Evolutionary conservation across 768 basidiomycete species (phyloP).

Genomic region (Macrolepiota albuminosa): DNA sequence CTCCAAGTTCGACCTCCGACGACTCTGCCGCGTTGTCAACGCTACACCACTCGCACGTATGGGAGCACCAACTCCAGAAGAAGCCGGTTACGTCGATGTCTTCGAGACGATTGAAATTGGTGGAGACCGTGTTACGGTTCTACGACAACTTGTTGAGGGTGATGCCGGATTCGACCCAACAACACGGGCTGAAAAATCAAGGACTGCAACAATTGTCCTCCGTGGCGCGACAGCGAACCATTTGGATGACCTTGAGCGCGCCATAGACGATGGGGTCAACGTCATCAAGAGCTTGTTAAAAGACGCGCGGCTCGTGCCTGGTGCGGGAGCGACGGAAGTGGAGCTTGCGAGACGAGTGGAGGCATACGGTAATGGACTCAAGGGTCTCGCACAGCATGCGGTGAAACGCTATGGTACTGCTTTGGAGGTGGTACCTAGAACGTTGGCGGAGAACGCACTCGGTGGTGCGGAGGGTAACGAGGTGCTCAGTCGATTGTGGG

Average conservation of each 20-base stretch:
- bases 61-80: slow-evolving; percentile 94
- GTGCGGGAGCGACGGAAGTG: slow-evolving; percentile 91
- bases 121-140: slow-evolving; percentile 95
- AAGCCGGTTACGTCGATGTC: slow-evolving; percentile 89
- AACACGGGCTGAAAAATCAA: slow-evolving; percentile 60
- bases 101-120: slow-evolving; percentile 96
- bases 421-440: not conserved
- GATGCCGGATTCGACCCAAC: slow-evolving; percentile 59
- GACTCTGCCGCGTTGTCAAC: slow-evolving; percentile 91
- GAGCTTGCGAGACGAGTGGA: slow-evolving; percentile 87
- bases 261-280: slow-evolving; percentile 85
- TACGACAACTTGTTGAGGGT: slow-evolving; percentile 72
- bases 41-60: slow-evolving; percentile 95
- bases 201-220: slow-evolving; percentile 93
- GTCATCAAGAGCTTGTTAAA: slow-evolving; percentile 51
- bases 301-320: slow-evolving; percentile 86
- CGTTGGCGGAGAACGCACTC: not conserved
- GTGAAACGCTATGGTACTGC: not conserved
- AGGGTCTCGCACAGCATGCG: not conserved
- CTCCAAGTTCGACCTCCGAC: slow-evolving; percentile 95
- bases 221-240: slow-evolving; percentile 93
- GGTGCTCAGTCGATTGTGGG: not conserved
- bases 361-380: slow-evolving; percentile 60
- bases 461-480: not conserved
- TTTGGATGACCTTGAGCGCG: slow-evolving; percentile 93